phyloP scores from a whole-genome alignment of 352 stramenopile genomes.

The Phytophthora fragariaefolia region DNA sequence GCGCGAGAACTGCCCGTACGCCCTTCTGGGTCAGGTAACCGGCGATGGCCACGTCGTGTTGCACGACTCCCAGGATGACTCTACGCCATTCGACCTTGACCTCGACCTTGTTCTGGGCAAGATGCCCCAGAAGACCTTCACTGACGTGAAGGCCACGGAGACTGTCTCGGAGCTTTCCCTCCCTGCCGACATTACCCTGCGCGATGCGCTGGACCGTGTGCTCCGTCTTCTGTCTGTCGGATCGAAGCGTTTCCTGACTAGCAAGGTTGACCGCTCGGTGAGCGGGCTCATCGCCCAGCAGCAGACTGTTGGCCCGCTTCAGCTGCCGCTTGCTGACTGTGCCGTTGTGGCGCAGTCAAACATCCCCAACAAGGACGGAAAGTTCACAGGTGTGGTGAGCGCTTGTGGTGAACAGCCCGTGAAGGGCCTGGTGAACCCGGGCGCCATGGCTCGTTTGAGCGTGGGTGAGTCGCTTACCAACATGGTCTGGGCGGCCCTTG shows the following conservation, averaged over 20 bases:
- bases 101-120: conserved; percentile 98
- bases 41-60: conserved; percentile 97
- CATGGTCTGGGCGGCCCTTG: conserved; percentile 95
- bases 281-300: conserved; percentile 98
- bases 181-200: conserved; percentile 90
- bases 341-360: conserved; percentile 97
- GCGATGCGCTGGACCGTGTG: conserved; percentile 94
- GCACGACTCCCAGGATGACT: conserved; percentile 94
- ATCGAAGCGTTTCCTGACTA: conserved; percentile 98
- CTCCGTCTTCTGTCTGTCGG: conserved; percentile 96
- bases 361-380: conserved; percentile 85
- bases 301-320: conserved; percentile 98
- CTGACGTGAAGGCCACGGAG: conserved; percentile 78
- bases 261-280: conserved; percentile 98
- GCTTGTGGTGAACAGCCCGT: conserved; percentile 97
- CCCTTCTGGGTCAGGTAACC: conserved; percentile 95
- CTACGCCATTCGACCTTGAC: conserved; percentile 96
- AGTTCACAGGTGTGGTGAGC: conserved; percentile 95
- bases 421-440: conserved; percentile 96
- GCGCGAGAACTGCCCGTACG: conserved; percentile 97
- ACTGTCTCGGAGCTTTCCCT: conserved; percentile 71
- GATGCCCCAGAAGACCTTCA: conserved; percentile 99
- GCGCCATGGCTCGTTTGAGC: conserved; percentile 96
- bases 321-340: conserved; percentile 97
- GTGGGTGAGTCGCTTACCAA: conserved; percentile 99